phyloP scores from a whole-genome alignment of 768 basidiomycete species.

The Cyclocybe aegerita region DNA sequence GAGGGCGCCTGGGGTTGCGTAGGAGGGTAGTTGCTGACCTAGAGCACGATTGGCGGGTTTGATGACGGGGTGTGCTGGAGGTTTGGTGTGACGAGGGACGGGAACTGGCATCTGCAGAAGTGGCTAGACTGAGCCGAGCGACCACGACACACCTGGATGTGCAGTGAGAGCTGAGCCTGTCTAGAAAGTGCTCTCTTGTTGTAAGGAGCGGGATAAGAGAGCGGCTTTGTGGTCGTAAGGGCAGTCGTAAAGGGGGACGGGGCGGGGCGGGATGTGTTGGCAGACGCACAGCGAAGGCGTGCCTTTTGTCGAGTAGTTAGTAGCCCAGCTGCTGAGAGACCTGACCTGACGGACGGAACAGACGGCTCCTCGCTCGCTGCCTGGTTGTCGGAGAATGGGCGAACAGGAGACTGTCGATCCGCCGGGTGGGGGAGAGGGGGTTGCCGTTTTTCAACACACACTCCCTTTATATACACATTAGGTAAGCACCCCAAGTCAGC shows the following conservation, averaged over 20 bases:
- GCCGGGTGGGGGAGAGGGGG: constrained; percentile 38
- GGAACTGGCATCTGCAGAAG: constrained; percentile 84
- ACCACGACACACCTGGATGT: constrained; percentile 42
- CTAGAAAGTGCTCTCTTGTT: constrained; percentile 40
- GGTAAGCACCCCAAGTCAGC: constrained; percentile 21
- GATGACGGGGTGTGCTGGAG: constrained; percentile 62
- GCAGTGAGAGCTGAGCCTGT: constrained; percentile 39
- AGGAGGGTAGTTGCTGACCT: constrained; percentile 45
- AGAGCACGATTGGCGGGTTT: constrained; percentile 53
- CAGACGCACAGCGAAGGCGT: constrained; percentile 93
- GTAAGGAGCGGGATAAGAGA: constrained; percentile 36
- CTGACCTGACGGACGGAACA: constrained; percentile 19
- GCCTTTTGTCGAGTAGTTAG: constrained; percentile 63
- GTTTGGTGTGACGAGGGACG: constrained; percentile 61
- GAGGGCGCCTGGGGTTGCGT: constrained; percentile 54
- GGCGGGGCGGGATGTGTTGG: constrained; percentile 45
- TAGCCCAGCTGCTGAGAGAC: constrained; percentile 30
- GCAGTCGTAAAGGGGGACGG: constrained; percentile 59
- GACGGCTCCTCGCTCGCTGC: constrained; percentile 40
- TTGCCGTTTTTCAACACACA: constrained; percentile 16
- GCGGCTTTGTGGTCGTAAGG: constrained; percentile 57
- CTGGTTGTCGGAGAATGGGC: constrained; percentile 47
- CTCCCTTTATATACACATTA: constrained; percentile 30
- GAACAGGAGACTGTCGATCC: constrained; percentile 49
- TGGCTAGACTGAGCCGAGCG: constrained; percentile 39